Evolutionary conservation across 2,329 filamentous ascomycete genomes (phyloP).

Genomic region (Fusarium sp.): DNA sequence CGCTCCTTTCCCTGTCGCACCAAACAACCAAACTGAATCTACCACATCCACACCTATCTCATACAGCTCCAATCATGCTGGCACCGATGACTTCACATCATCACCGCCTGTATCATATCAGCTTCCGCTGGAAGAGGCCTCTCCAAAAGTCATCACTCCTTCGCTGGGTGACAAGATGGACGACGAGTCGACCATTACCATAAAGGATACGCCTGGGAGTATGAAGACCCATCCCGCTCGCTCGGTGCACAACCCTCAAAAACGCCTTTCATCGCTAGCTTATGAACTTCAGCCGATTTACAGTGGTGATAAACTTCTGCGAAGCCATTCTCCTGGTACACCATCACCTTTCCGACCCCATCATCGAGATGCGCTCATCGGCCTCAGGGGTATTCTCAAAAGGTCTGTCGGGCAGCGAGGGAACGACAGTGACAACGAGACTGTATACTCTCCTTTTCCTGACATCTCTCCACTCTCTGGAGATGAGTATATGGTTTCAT

Average conservation of each 20-base stretch:
- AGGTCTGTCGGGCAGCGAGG: neutral
- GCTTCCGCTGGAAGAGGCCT: neutral
- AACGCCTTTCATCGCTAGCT: neutral
- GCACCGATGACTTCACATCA: constrained; percentile 1
- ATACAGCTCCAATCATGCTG: neutral
- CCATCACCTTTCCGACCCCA: constrained; percentile 33
- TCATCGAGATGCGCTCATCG: constrained; percentile 33
- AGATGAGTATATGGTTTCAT: constrained; percentile 15
- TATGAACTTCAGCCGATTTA: constrained; percentile 39
- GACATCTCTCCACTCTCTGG: constrained; percentile 17
- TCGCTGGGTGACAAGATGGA: neutral
- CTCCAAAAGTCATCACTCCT: neutral
- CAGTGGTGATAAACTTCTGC: constrained; percentile 25
- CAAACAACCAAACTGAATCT: neutral
- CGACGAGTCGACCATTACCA: neutral
- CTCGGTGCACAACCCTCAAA: neutral
- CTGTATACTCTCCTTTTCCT: neutral
- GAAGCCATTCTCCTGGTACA: constrained; percentile 3
- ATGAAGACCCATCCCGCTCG: neutral
- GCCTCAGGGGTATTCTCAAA: constrained; percentile 44
- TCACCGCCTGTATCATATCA: constrained; percentile 23
- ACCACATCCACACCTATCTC: constrained; percentile 6
- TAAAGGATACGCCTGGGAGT: neutral
- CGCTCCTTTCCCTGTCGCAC: neutral
- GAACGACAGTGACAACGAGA: neutral